phyloP scores from a whole-genome alignment of 2,329 filamentous ascomycete species.

The Cordyceps sp. region DNA sequence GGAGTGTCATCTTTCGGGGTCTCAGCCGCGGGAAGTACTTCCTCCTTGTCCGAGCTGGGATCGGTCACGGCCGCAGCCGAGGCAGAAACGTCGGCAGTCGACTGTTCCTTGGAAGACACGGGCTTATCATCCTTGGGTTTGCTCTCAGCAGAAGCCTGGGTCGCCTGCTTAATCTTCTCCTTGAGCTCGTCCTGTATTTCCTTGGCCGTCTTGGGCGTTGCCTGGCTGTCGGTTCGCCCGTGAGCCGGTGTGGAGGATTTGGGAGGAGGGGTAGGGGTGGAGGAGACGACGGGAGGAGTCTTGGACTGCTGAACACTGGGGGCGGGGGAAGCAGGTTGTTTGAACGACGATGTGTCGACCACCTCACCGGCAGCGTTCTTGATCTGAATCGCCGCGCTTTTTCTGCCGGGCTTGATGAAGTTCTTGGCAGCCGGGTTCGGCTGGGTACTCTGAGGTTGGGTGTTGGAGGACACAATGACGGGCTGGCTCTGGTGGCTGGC shows the following conservation, averaged over 20 bases:
- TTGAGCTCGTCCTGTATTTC: constrained; percentile 74
- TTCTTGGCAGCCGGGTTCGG: constrained; percentile 26
- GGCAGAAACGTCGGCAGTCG: constrained; percentile 15
- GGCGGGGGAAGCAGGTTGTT: constrained; percentile 39
- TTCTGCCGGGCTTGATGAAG: constrained; percentile 35
- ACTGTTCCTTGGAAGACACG: constrained; percentile 13
- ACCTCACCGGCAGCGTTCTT: constrained; percentile 69
- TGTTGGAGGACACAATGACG: constrained; percentile 43
- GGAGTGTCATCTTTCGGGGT: neutral
- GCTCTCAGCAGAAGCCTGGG: constrained; percentile 15
- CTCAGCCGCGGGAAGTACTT: neutral
- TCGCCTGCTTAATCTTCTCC: constrained; percentile 55
- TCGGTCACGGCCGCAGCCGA: constrained; percentile 7
- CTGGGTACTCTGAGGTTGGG: constrained; percentile 47
- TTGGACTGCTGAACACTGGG: constrained; percentile 39
- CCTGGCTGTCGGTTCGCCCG: constrained; percentile 52
- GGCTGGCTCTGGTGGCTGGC: constrained; percentile 43
- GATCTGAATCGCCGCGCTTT: constrained; percentile 66
- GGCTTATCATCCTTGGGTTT: constrained; percentile 14
- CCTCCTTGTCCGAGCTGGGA: constrained; percentile 2
- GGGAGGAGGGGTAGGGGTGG: constrained; percentile 65
- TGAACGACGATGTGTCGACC: constrained; percentile 48
- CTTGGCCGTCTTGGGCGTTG: constrained; percentile 53
- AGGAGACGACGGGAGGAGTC: constrained; percentile 54
- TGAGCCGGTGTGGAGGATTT: constrained; percentile 56